Base-by-base conservation (phyloP, 306 rosid genomes). In the Sphenostylis stenocarpa region DNA sequence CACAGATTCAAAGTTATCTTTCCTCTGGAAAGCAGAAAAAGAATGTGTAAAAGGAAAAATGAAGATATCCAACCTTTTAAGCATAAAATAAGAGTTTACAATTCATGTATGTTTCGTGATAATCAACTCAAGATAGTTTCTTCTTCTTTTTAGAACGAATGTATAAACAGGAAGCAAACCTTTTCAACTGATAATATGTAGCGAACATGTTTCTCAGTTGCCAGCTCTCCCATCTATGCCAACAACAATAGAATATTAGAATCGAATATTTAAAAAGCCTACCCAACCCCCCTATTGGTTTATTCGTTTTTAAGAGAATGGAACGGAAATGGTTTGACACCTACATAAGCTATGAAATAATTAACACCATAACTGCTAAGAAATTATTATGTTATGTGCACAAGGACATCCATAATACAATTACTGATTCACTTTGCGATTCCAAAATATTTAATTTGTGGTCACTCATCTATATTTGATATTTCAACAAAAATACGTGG, bases 1-100 rank as follows among this genome's bases (percentile, higher is more conserved):
- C 55, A 92, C 96, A 7, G 97, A 90, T 73, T 86, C 89, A 63
- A 92, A 89, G 53, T 87, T 89, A 69, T 90, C 95, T 85, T 94
- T 90, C 84, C 76, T 89, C 97, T 92, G 87, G 17, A 72, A 72
- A 52, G 28, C 75, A 44, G 2, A 31, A 60, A 66, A 75, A 4
- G 14, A 6, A 11, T 20, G 67, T 3, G 52, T n/a, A 28, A 48
- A 38, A 15, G 43, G 51, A 43, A 60, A 33, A 58, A 60, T 14
- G 14, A 75, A 55, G 26, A 63, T 36, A 65, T 16, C 8, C 16
- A 62, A 19, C 51, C 13, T 58, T 19, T 19, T 64, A 17, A 28
- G 26, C 17, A 29, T 12, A 67, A 78, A 75, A 72, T 1, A 61
- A 56, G 38, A 72, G 16, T 24, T 34, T n/a, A 6, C 56, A 74